phyloP scores from a whole-genome alignment of 495 filamentous ascomycete genomes.

The Penicillium canescens region DNA sequence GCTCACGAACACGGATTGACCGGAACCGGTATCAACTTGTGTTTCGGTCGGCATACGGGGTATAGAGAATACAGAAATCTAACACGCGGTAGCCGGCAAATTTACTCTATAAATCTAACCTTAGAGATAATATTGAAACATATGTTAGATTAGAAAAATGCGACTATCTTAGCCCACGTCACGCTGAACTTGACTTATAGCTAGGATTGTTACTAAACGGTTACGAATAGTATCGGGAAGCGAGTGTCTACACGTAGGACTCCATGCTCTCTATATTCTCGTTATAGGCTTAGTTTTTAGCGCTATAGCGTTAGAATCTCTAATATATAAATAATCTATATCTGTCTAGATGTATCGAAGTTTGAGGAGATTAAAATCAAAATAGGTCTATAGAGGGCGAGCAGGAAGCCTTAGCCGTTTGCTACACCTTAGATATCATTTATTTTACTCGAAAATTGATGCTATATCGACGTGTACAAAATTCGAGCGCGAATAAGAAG shows the following conservation, averaged over 20 bases:
- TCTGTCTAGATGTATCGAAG: too few species aligned
- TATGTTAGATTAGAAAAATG: slow-evolving; percentile 70
- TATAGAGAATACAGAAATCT: slow-evolving; percentile 72
- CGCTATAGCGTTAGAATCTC: too few species aligned
- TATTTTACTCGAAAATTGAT: too few species aligned
- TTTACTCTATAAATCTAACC: slow-evolving; percentile 38
- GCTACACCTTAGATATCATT: too few species aligned
- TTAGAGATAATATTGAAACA: slow-evolving; percentile 49
- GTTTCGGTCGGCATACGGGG: slow-evolving; percentile 68
- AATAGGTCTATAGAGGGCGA: too few species aligned
- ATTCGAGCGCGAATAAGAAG: too few species aligned
- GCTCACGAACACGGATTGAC: slow-evolving; percentile 29
- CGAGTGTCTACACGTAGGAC: not conserved
- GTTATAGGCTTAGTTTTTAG: slow-evolving; percentile 3
- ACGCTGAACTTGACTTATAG: slow-evolving; percentile 68
- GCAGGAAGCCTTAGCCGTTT: too few species aligned
- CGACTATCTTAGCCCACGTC: slow-evolving; percentile 53
- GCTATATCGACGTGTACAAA: too few species aligned
- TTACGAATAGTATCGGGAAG: not conserved
- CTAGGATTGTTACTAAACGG: slow-evolving; percentile 36
- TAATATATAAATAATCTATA: too few species aligned
- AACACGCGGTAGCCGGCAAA: slow-evolving; percentile 60
- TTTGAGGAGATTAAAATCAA: too few species aligned
- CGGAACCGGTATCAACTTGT: slow-evolving; percentile 51
- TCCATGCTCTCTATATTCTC: slow-evolving; percentile 2